Base-by-base conservation (phyloP, 2,329 filamentous ascomycete species). In the Dactylellina leptospora region DNA sequence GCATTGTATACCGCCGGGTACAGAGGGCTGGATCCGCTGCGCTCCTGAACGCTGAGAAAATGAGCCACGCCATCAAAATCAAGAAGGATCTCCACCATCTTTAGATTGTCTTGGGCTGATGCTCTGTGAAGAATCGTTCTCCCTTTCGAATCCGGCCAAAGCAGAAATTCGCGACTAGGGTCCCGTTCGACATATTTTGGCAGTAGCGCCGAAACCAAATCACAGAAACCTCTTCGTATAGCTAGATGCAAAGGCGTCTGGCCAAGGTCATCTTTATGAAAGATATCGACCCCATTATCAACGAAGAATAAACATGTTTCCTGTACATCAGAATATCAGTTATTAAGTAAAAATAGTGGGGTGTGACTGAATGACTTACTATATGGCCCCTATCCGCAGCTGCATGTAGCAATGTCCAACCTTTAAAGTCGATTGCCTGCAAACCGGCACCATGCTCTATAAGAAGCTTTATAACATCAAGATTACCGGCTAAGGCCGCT, bases 151-250 rank as follows among this genome's bases (percentile, higher is more conserved):
- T 51, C 47, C 20, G n/a, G 20, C 20, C 9, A 27, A 6, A 22
- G 27, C 22, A 51, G 16, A 20, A 51, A 51, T n/a, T 20, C 20
- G 6, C 20, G 27, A 6, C 5, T 51, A 22, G 47, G 47, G 20
- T 51, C 47, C 20, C 25, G 10, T 30, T 51, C 47, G 20, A 51
- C 16, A 30, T 51, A 51, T 25, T 51, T 51, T 4, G 47, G 47
- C 9, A 51, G 20, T 20, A 51, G 25, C 5, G 13, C 20, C 9
- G 20, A 4, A 20, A 51, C 8, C 22, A 51, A 27, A 51, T 23
- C 25, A 9, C 4, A 9, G 27, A 27, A 51, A 6, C 47, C 22
- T 8, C 6, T 6, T 22, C 13, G 5, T 13, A 13, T 20, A 6
- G 47, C 27, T 5, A 44, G 5, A 5, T 44, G 40, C 10, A 44